Conservation (phyloP, 768 basidiomycete genomes). For the Psilocybe tampanensis region DNA sequence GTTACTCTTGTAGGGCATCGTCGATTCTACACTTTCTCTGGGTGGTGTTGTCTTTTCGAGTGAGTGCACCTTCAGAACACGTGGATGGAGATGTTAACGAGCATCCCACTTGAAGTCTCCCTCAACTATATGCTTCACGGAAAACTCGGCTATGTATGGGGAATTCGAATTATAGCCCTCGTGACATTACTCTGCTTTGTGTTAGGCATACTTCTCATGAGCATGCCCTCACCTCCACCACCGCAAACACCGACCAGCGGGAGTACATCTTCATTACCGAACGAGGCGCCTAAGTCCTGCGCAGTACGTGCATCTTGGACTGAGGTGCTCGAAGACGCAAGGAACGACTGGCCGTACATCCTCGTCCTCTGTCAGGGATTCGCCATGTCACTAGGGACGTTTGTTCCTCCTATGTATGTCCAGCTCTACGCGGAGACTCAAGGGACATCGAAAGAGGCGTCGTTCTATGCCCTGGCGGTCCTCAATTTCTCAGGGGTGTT, state of each 20-base stretch:
- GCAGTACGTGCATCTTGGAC: background rate
- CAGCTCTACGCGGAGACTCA: slow-evolving; percentile 10
- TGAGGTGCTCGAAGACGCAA: background rate
- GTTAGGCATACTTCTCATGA: slow-evolving; percentile 1
- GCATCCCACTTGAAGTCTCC: background rate
- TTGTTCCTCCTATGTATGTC: slow-evolving; percentile 8
- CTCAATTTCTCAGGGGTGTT: slow-evolving; percentile 30
- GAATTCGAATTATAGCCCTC: slow-evolving; percentile 4
- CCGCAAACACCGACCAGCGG: too few relatives aligned
- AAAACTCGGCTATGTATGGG: slow-evolving; percentile 10
- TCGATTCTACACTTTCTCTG: slow-evolving; percentile 40
- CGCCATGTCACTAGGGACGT: slow-evolving; percentile 5
- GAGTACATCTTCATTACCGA: background rate
- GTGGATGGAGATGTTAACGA: too few relatives aligned
- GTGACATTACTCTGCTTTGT: slow-evolving; percentile 5
- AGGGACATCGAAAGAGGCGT: background rate
- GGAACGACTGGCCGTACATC: slow-evolving; percentile 3
- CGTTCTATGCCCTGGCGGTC: slow-evolving; percentile 31
- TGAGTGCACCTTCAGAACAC: slow-evolving; percentile 5
- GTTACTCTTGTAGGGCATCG: slow-evolving; percentile 19
- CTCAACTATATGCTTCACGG: slow-evolving; percentile 13
- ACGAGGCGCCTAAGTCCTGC: too few relatives aligned
- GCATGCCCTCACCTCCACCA: background rate
- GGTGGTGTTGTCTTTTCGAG: slow-evolving; percentile 35
- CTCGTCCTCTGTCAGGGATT: slow-evolving; percentile 5